phyloP scores from a whole-genome alignment of 768 basidiomycete species.

The Leccinum disarticulatum region DNA sequence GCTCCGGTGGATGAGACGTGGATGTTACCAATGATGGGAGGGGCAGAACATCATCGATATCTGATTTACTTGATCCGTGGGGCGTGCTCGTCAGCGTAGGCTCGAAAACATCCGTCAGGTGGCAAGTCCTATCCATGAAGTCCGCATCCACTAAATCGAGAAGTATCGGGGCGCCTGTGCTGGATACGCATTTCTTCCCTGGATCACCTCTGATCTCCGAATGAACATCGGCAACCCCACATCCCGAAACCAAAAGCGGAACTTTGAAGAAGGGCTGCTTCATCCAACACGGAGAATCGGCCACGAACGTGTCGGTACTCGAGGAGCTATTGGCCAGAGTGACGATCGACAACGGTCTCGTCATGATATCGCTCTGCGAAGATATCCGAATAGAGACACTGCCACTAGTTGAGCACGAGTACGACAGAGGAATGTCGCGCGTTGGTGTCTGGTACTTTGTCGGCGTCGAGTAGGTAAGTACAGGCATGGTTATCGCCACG shows the following conservation, averaged over 20 bases:
- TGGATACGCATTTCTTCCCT: not conserved
- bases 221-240: not conserved
- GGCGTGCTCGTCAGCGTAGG: conserved; percentile 22
- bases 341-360: conserved; percentile 9
- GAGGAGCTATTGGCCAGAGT: conserved; percentile 13
- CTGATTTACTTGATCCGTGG: not conserved
- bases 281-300: conserved; percentile 19
- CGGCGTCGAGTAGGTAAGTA: conserved; percentile 10
- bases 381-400: conserved; percentile 12
- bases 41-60: not conserved
- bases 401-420: not conserved
- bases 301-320: conserved; percentile 24
- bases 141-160: not conserved
- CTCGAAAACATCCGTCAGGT: conserved; percentile 7
- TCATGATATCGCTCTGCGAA: not conserved
- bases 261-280: conserved; percentile 8
- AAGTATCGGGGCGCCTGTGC: not conserved
- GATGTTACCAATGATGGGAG: not conserved
- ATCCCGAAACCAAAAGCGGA: conserved; percentile 5
- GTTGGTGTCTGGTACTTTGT: not conserved
- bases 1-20: not conserved
- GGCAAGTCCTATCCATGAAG: not conserved
- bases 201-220: not conserved
- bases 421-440: not conserved
- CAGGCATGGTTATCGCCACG: not conserved